A percentile compares a stretch with the other conserved stretches of the same genome.
Evolutionary conservation across 768 basidiomycete species (phyloP).

Genomic region (Rhizopogon vulgaris): DNA sequence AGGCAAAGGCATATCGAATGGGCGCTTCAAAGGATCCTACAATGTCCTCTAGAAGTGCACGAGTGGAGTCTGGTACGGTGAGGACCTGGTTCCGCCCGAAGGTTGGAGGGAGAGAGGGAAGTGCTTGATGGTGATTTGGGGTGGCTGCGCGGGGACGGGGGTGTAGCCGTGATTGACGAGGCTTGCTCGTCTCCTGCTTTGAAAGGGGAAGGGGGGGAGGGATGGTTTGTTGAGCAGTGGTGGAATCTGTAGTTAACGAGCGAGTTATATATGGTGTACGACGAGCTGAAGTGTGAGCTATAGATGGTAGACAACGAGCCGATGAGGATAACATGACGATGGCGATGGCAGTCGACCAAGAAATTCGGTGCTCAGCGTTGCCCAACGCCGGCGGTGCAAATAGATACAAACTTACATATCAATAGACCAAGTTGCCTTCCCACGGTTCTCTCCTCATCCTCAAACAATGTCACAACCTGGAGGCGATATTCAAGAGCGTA

Average conservation of each 20-base stretch:
- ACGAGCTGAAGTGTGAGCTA: conserved; percentile 7
- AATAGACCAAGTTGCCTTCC: not conserved
- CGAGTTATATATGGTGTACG: conserved; percentile 14
- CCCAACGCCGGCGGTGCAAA: not conserved
- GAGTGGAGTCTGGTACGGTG: conserved; percentile 71
- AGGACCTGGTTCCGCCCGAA: conserved; percentile 83
- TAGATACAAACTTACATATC: conserved; percentile 1
- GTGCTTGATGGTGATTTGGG: conserved; percentile 21
- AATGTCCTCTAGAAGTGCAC: conserved; percentile 74
- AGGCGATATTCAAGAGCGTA: conserved; percentile 85
- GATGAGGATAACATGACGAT: not conserved
- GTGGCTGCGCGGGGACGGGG: conserved; percentile 35
- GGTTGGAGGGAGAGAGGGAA: conserved; percentile 56
- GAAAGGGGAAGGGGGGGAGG: conserved; percentile 24
- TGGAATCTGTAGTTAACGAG: conserved; percentile 21
- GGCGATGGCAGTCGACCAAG: not conserved
- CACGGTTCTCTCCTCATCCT: conserved; percentile 2
- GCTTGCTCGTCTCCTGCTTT: conserved; percentile 21
- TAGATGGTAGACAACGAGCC: conserved; percentile 10
- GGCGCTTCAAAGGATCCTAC: conserved; percentile 81
- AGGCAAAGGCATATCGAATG: conserved; percentile 95
- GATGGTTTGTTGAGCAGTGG: conserved; percentile 17
- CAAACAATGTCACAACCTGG: conserved; percentile 68
- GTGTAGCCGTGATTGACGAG: conserved; percentile 32
- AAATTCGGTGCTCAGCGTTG: not conserved